Evolutionary conservation across 805 yeast genomes (phyloP).

Genomic region (Spathaspora sp.): DNA sequence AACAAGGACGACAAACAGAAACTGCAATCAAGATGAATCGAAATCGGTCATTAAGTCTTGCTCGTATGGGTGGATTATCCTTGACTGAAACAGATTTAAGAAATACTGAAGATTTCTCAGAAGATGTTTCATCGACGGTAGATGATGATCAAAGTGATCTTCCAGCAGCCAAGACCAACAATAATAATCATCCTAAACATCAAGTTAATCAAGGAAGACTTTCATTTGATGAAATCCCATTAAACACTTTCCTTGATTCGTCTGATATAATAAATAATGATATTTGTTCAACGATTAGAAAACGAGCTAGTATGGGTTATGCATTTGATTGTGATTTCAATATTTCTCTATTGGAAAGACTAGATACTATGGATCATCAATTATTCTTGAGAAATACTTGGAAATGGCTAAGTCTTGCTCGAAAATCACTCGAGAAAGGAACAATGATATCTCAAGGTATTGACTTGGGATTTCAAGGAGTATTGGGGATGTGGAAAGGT

Average conservation of each 20-base stretch:
- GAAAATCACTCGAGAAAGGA: slow-evolving; percentile 58
- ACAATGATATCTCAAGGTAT: slow-evolving; percentile 65
- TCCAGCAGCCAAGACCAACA: neutral
- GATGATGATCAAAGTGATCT: slow-evolving; percentile 11
- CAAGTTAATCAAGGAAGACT: neutral
- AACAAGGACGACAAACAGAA: neutral
- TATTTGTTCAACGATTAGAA: slow-evolving; percentile 66
- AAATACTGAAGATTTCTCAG: slow-evolving; percentile 13
- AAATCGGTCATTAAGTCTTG: slow-evolving; percentile 6
- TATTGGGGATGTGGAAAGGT: slow-evolving; percentile 86
- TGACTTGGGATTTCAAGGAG: slow-evolving; percentile 87
- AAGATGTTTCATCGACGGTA: slow-evolving; percentile 11
- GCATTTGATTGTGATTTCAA: slow-evolving; percentile 66
- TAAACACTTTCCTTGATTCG: slow-evolving; percentile 27
- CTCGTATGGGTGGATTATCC: slow-evolving; percentile 8
- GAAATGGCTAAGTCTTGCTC: slow-evolving; percentile 84
- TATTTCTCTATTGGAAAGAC: slow-evolving; percentile 51
- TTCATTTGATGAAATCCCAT: slow-evolving; percentile 21
- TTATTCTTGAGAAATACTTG: slow-evolving; percentile 65
- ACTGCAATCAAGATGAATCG: neutral
- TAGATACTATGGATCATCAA: slow-evolving; percentile 52
- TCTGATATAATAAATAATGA: slow-evolving; percentile 60
- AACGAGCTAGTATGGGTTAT: slow-evolving; percentile 71
- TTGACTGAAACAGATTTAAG: slow-evolving; percentile 11
- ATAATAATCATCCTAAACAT: neutral